phyloP scores from a whole-genome alignment of 441 rosid genomes.

The Pelargonium cotyledonis region DNA sequence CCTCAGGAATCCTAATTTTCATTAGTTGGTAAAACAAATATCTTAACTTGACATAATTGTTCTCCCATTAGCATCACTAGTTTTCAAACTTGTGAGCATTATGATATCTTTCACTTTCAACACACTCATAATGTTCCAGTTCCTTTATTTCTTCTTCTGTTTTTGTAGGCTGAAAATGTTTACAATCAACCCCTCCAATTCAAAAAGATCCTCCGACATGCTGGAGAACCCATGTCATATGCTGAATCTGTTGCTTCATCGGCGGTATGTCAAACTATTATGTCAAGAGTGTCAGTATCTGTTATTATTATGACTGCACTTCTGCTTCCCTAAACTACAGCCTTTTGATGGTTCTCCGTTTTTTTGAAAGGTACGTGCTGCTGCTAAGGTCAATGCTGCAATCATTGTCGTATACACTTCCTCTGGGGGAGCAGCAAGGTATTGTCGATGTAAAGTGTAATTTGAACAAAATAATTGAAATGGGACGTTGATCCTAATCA shows the following conservation, averaged over 20 bases:
- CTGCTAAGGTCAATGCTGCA: conserved; percentile 27
- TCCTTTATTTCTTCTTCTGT: neutral
- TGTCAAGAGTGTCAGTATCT: neutral
- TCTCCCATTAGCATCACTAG: neutral
- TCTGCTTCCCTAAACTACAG: neutral
- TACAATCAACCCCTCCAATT: conserved; percentile 23
- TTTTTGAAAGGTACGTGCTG: conserved; percentile 22
- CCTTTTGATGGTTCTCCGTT: neutral
- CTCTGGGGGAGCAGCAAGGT: conserved; percentile 29
- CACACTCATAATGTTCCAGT: neutral
- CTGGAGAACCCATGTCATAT: conserved; percentile 26
- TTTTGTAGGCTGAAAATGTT: conserved; percentile 24
- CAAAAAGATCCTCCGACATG: conserved; percentile 21
- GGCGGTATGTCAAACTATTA: conserved; percentile 16
- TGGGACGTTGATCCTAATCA: neutral
- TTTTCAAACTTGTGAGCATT: neutral
- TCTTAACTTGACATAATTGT: neutral
- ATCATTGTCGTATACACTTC: conserved; percentile 27
- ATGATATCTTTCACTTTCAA: neutral
- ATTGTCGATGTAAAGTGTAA: neutral
- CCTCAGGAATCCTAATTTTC: neutral
- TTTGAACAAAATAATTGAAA: neutral
- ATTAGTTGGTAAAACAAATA: neutral
- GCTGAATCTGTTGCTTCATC: conserved; percentile 29
- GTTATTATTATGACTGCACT: neutral